Conservation (phyloP, 23 red algal genomes). For the Gracilaria vermiculophylla region DNA sequence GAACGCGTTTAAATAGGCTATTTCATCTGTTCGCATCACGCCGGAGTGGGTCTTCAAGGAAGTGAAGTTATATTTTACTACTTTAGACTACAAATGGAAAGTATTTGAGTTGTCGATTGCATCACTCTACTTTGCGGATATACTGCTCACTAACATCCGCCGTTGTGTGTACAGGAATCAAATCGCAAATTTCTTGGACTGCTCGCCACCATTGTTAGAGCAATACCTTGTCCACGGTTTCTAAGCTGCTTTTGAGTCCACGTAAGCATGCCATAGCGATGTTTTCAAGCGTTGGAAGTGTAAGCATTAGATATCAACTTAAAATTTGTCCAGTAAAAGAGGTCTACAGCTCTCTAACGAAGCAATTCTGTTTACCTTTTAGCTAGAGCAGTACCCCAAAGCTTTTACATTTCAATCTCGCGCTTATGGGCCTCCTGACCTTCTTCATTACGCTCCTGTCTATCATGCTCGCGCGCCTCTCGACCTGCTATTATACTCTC, state of each 20-base stretch:
- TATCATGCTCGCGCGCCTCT: background rate
- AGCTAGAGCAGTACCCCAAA: slow-evolving; percentile 1
- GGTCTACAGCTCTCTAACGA: background rate
- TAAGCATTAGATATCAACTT: too few relatives aligned
- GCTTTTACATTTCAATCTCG: slow-evolving; percentile 31
- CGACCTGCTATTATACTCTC: background rate
- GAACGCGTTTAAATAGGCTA: background rate
- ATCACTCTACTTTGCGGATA: background rate
- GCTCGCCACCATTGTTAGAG: background rate
- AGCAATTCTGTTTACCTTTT: background rate
- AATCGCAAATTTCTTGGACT: background rate
- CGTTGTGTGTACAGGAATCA: background rate
- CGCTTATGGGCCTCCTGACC: background rate
- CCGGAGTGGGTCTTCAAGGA: slow-evolving; percentile 3
- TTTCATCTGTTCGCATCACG: background rate
- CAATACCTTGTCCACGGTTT: background rate
- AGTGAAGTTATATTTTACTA: slow-evolving; percentile 1
- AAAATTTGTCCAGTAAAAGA: too few relatives aligned
- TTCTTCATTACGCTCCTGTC: background rate
- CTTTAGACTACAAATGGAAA: background rate
- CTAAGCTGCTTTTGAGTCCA: too few relatives aligned
- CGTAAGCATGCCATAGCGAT: too few relatives aligned
- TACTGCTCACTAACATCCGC: slow-evolving; percentile 1
- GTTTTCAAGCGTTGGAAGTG: too few relatives aligned
- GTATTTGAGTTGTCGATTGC: background rate